Evolutionary conservation across 257 asterid species (phyloP).

Genomic region (Solanum okadae): DNA sequence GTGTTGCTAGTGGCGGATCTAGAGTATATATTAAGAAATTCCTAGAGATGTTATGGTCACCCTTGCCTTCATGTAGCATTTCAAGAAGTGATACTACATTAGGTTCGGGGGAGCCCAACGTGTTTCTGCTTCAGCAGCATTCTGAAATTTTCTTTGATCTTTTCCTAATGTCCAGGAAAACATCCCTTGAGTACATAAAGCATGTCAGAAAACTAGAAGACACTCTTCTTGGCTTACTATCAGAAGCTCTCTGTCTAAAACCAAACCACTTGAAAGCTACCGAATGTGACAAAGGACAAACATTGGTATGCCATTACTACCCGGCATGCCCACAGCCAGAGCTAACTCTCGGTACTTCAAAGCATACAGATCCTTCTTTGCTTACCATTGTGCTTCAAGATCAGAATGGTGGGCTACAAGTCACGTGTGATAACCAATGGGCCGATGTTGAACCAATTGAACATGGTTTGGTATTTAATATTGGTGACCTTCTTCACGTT

Average conservation of each 20-base stretch:
- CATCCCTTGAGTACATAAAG: slow-evolving; percentile 26
- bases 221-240: slow-evolving; percentile 30
- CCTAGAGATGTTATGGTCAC: no score
- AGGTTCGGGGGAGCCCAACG: no score
- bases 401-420: slow-evolving; percentile 61
- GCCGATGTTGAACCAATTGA: slow-evolving; percentile 32
- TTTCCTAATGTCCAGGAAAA: slow-evolving; percentile 21
- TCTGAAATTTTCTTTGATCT: not conserved
- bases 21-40: no score
- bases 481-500: slow-evolving; percentile 73
- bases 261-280: slow-evolving; percentile 17
- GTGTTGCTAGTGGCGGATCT: no score
- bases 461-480: slow-evolving; percentile 46
- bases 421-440: slow-evolving; percentile 40
- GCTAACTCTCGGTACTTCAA: slow-evolving; percentile 44
- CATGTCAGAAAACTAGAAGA: slow-evolving; percentile 27
- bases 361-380: slow-evolving; percentile 55
- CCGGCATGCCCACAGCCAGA: slow-evolving; percentile 72
- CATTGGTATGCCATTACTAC: slow-evolving; percentile 40
- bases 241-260: slow-evolving; percentile 66
- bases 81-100: no score
- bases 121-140: no score
- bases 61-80: no score
- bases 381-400: slow-evolving; percentile 57
- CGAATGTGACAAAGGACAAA: slow-evolving; percentile 29